A percentile compares a stretch with the other conserved stretches of the same genome.
Conservation (phyloP, 139 green algal genomes). For the Pseudopediastrum boryanum region DNA sequence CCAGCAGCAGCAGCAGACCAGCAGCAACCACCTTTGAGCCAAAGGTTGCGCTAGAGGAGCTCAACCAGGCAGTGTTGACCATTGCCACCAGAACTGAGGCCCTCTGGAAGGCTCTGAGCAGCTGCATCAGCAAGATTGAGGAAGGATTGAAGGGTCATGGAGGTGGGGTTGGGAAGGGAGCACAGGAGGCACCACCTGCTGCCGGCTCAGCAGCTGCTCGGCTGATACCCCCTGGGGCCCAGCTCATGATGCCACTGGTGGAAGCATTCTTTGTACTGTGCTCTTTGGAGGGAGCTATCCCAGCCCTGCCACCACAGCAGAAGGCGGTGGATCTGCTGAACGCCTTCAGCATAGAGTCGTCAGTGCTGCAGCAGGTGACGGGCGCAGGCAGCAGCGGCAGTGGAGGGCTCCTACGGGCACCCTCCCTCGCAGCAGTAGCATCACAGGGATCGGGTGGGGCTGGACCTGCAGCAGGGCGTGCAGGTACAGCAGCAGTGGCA, state of each 20-base stretch:
- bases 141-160: conserved; percentile 30
- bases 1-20: background rate
- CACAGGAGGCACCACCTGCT: background rate
- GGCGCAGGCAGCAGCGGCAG: too few species aligned
- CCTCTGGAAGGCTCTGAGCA: conserved; percentile 62
- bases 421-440: background rate
- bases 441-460: background rate
- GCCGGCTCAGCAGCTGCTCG: conserved; percentile 34
- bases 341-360: conserved; percentile 23
- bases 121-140: conserved; percentile 54
- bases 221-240: conserved; percentile 73
- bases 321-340: conserved; percentile 13
- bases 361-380: too few species aligned
- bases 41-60: background rate
- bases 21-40: too few species aligned
- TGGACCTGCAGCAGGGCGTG: background rate
- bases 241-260: conserved; percentile 87
- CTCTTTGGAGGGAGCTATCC: conserved; percentile 49
- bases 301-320: conserved; percentile 19
- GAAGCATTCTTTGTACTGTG: conserved; percentile 94
- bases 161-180: conserved; percentile 1
- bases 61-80: conserved; percentile 25
- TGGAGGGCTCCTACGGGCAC: background rate
- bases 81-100: conserved; percentile 45
- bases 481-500: background rate